Evolutionary conservation across 2,329 filamentous ascomycete genomes (phyloP).

Genomic region (Ceratocystis alfenasii): DNA sequence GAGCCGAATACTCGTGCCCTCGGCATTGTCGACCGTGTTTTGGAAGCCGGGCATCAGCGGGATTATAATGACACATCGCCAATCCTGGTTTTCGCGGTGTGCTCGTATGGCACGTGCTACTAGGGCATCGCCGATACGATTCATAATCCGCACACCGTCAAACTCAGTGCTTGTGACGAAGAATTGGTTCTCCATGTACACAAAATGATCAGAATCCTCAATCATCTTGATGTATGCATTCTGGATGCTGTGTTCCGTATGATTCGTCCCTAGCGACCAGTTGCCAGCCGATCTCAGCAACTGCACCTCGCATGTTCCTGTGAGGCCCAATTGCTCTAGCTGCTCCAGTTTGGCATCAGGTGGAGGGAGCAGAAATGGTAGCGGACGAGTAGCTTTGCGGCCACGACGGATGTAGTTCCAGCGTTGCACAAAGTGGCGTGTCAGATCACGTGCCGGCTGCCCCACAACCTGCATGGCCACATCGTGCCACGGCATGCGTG

Average conservation of each 20-base stretch:
- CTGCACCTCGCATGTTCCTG: slow-evolving; percentile 92
- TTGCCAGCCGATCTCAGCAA: slow-evolving; percentile 80
- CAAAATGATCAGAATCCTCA: slow-evolving; percentile 87
- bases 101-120: slow-evolving; percentile 85
- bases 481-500: slow-evolving; percentile 98
- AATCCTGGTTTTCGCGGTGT: slow-evolving; percentile 70
- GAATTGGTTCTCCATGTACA: slow-evolving; percentile 98
- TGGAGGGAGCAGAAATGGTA: slow-evolving; percentile 83
- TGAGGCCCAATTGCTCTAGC: slow-evolving; percentile 73
- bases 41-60: slow-evolving; percentile 98
- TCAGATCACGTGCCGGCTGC: slow-evolving; percentile 86
- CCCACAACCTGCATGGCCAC: slow-evolving; percentile 96
- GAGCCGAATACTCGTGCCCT: slow-evolving; percentile 83
- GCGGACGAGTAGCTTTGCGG: slow-evolving; percentile 82
- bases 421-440: slow-evolving; percentile 88
- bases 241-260: slow-evolving; percentile 89
- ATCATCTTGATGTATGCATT: slow-evolving; percentile 92
- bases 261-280: slow-evolving; percentile 84
- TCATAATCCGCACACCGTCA: slow-evolving; percentile 75
- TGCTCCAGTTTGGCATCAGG: slow-evolving; percentile 83
- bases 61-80: slow-evolving; percentile 81
- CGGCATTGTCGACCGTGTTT: slow-evolving; percentile 86
- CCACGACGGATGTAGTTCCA: slow-evolving; percentile 96
- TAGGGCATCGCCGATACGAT: slow-evolving; percentile 86
- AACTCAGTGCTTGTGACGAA: slow-evolving; percentile 90